A percentile compares a stretch with the other conserved stretches of the same genome.
Conservation (phyloP, 2,329 filamentous ascomycete genomes). For the Pseudogymnoascus sp. region DNA sequence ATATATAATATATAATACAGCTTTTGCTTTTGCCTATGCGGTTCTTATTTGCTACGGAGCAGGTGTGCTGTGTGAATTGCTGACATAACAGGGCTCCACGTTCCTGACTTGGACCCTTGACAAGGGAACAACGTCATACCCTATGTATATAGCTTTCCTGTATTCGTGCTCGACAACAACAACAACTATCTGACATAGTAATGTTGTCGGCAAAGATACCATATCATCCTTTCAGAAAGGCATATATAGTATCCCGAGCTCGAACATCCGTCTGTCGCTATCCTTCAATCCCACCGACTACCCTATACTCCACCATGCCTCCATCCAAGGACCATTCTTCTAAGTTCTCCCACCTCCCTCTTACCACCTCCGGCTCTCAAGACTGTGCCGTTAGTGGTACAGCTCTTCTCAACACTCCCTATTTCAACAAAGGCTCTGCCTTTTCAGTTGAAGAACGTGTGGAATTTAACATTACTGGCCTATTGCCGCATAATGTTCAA, state of each 20-base stretch:
- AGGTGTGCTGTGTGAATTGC: background rate
- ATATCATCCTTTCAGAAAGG: background rate
- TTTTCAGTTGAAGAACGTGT: slow-evolving; percentile 64
- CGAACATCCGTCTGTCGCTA: background rate
- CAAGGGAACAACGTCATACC: background rate
- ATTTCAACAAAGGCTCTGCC: slow-evolving; percentile 79
- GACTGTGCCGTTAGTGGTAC: slow-evolving; percentile 46
- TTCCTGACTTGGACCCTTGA: slow-evolving; percentile 1
- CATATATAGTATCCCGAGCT: background rate
- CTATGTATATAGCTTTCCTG: background rate
- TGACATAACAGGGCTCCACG: background rate
- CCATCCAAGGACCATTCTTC: slow-evolving; percentile 27
- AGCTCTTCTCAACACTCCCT: slow-evolving; percentile 56
- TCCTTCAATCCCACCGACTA: background rate
- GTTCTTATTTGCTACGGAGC: background rate
- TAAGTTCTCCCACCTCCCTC: slow-evolving; percentile 40
- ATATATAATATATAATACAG: slow-evolving; percentile 2
- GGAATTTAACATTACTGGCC: slow-evolving; percentile 63
- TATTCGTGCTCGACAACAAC: background rate
- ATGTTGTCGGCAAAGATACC: background rate
- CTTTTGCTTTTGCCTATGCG: background rate
- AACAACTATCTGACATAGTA: background rate
- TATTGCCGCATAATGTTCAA: slow-evolving; percentile 67
- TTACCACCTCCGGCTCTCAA: slow-evolving; percentile 43
- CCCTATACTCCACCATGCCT: slow-evolving; percentile 17